Evolutionary conservation across 306 rosid genomes (phyloP), one percentile per base, ranked within the genome.

Genomic region (Lotus japonicus): DNA sequence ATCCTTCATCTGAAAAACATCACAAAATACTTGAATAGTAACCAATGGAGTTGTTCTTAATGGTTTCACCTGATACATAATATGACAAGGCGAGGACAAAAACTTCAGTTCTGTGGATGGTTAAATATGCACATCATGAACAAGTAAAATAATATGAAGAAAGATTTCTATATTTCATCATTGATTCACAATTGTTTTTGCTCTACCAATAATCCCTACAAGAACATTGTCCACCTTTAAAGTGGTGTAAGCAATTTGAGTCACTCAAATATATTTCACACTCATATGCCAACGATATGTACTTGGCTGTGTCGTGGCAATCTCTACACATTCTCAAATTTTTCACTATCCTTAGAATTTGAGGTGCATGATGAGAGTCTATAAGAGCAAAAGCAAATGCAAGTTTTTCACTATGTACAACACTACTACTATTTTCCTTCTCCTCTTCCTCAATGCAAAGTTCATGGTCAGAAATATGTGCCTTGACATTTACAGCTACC

Each of bases 161-260:
- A 15, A 69, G 52, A 70, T 45, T 73, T 58, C 51, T 50, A 73
- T 43, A 38, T 35, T 56, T 28, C 14, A 16, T 39, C 68, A 72
- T 7, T 49, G 62, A 35, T 72, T 64, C 64, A 68, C 60, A 35
- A 58, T 66, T 9, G 12, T 23, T 42, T 57, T 59, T 60, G 10
- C 50, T 45, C 72, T 90, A 90, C 99, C 99, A 94, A 67, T 88
- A 94, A 79, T 94, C 96, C 55, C 75, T 77, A 81, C 99, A 90
- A 76, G 98, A 94, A 82, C 99, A 94, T 49, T 66, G 83, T 9
- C 97, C 99, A 12, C 86, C 80, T 58, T 83, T 81, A 64, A 94
- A 90, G 82, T 89, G 90, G 80, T 94, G 99, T 31, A 88, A 83
- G 70, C 92, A 86, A 79, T 61, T 81, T 3, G 89, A 75, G 73